Base-by-base conservation (phyloP, 1,284 basidiomycete species). In the Ustilago loliicola region DNA sequence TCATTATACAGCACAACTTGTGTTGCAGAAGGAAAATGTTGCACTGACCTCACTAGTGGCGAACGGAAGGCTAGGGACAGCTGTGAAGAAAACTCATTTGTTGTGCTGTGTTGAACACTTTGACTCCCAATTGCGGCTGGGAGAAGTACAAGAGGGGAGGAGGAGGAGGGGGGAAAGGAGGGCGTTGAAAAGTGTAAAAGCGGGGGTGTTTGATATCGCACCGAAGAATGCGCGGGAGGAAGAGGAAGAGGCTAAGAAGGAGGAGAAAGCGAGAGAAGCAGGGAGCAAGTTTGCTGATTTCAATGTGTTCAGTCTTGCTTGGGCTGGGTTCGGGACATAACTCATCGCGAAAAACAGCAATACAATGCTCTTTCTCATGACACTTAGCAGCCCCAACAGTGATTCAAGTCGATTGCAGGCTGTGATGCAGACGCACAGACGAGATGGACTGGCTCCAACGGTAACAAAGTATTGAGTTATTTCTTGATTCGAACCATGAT, bases 31-130 rank as follows among this genome's bases (percentile, higher is more conserved):
- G 11, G 38, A 71, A n/a, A 2, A 40, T 8, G 10, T 72, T 25
- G 11, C 32, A 1, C 1, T 77, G 19, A 55, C 51, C 0, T 23
- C 97, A 84, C 90, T 99, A 48, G 93, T 99, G 21, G 95, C 96
- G 0, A 95, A 95, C 85, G 97, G 97, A 5, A 90, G 97, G 34
- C 88, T 99, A 47, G 97, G 96, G 0, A 99, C 97, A 0, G 96
- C 94, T 0, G 98, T 97, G 3, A 99, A 98, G 87, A 99, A 99
- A 88, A 92, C 95, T 0, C 96, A 98, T 85, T 87, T 99, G 32
- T 86, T 99, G 7, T 97, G 95, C 81, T 91, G 91, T 34, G 55
- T 72, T 0, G 30, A 57, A 17, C 3, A 36, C 1, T 36, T 67
- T 10, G 42, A 65, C 19, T 23, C 19, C 25, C 27, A 10, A 11